Evolutionary conservation across 345 rosid genomes (phyloP).

Genomic region (Eucalyptus guilfoylei): DNA sequence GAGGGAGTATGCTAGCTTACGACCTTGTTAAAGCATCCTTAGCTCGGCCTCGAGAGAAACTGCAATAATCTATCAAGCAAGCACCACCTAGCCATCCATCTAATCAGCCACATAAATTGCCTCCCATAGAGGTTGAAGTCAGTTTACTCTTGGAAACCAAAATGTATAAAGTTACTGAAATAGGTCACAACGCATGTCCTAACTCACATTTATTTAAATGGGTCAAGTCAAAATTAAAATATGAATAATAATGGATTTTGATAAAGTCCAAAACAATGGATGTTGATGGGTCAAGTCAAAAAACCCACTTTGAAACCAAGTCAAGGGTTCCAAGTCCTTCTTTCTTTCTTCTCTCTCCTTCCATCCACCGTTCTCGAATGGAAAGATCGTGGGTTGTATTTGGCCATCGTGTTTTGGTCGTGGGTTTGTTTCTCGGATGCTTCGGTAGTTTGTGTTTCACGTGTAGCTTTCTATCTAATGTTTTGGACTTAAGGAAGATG

Average conservation of each 20-base stretch:
- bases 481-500: too few species aligned
- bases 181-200: not conserved
- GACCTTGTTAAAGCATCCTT: not conserved
- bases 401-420: not conserved
- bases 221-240: too few species aligned
- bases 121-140: not conserved
- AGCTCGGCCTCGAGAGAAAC: not conserved
- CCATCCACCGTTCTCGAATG: not conserved
- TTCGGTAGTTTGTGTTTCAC: not conserved
- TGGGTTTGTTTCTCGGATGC: not conserved
- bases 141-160: too few species aligned
- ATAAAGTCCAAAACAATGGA: too few species aligned
- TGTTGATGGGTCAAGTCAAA: too few species aligned
- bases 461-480: not conserved
- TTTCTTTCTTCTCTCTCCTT: not conserved
- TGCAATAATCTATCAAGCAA: not conserved
- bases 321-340: too few species aligned
- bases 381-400: not conserved
- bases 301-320: too few species aligned
- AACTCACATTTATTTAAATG: not conserved
- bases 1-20: not conserved
- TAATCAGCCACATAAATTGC: fast-evolving
- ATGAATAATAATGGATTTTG: too few species aligned
- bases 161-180: too few species aligned
- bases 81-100: too few species aligned